phyloP scores from a whole-genome alignment of 2,329 filamentous ascomycete genomes.

The Stromatinia cepivora region DNA sequence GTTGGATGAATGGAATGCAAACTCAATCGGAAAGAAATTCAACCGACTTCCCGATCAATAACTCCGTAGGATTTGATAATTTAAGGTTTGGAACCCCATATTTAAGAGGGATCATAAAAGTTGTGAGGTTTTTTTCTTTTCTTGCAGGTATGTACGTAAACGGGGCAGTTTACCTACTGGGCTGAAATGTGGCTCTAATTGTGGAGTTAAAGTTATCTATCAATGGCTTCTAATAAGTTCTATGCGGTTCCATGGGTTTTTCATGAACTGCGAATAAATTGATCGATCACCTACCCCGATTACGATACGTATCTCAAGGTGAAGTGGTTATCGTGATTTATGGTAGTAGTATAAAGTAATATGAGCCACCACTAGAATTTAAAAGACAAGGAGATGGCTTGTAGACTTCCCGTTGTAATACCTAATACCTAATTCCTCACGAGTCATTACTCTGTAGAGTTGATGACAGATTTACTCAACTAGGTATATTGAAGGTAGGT shows the following conservation, averaged over 20 bases:
- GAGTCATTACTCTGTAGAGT: not conserved
- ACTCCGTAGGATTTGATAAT: not conserved
- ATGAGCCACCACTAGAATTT: conserved; percentile 1
- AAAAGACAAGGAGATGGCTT: not conserved
- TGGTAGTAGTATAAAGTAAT: not conserved
- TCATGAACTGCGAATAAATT: too few species aligned
- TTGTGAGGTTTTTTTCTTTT: not conserved
- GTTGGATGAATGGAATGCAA: not conserved
- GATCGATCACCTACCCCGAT: not conserved
- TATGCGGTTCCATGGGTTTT: conserved; percentile 5
- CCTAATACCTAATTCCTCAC: not conserved
- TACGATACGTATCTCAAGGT: not conserved
- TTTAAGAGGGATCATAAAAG: not conserved
- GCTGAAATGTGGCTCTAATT: not conserved
- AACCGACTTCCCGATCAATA: not conserved
- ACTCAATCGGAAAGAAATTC: not conserved
- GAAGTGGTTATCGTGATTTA: not conserved
- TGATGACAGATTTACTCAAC: not conserved
- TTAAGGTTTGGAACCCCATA: not conserved
- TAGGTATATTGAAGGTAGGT: not conserved
- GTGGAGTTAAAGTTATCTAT: too few species aligned
- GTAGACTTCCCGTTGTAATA: too few species aligned
- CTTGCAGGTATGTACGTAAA: not conserved
- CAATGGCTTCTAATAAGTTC: not conserved
- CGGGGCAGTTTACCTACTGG: not conserved